These are phyloP conservation scores for Stemphylium lycopersici DNA, from an alignment of 2,329 filamentous ascomycete genomes.

Conservation along the genomic window DNA sequence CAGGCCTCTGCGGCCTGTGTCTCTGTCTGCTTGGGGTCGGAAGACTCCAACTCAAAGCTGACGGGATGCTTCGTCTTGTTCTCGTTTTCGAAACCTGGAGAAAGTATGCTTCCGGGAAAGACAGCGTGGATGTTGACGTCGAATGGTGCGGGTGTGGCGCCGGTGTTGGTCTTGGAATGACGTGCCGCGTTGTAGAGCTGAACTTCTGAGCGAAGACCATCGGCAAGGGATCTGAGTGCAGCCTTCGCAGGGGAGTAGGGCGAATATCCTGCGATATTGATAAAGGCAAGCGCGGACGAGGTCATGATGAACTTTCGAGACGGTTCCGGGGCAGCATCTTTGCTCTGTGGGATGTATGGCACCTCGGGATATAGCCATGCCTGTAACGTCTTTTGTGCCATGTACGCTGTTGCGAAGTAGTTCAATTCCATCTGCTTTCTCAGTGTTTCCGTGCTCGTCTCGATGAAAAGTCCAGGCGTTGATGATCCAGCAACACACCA, in stretches of 20 bases:
- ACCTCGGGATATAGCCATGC: slow-evolving; percentile 68
- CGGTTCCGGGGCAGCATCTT: slow-evolving; percentile 26
- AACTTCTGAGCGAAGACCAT: slow-evolving; percentile 82
- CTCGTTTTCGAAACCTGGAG: slow-evolving; percentile 76
- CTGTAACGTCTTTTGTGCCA: slow-evolving; percentile 78
- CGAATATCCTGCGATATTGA: slow-evolving; percentile 79
- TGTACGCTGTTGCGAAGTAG: slow-evolving; percentile 85
- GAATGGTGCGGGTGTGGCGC: slow-evolving; percentile 56
- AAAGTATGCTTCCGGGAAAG: slow-evolving; percentile 82
- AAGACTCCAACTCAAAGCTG: slow-evolving; percentile 78
- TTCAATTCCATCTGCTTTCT: slow-evolving; percentile 88
- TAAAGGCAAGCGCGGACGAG: slow-evolving; percentile 75
- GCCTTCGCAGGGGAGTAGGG: slow-evolving; percentile 86
- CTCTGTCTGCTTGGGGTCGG: slow-evolving; percentile 79
- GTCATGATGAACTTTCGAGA: slow-evolving; percentile 88
- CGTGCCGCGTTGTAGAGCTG: slow-evolving; percentile 78
- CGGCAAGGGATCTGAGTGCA: slow-evolving; percentile 81
- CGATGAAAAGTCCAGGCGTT: slow-evolving; percentile 76
- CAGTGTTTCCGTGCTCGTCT: slow-evolving; percentile 70
- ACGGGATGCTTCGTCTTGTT: slow-evolving; percentile 79
- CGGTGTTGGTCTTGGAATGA: slow-evolving; percentile 37
- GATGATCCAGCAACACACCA: slow-evolving; percentile 87
- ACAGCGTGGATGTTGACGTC: slow-evolving; percentile 81
- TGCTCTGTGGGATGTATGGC: slow-evolving; percentile 45
- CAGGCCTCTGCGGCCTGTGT: slow-evolving; percentile 75